Percentiles rank a stretch among this genome's conserved stretches.
Evolutionary conservation across 2,329 filamentous ascomycete genomes (phyloP).

Genomic region (Penicillium sp.): DNA sequence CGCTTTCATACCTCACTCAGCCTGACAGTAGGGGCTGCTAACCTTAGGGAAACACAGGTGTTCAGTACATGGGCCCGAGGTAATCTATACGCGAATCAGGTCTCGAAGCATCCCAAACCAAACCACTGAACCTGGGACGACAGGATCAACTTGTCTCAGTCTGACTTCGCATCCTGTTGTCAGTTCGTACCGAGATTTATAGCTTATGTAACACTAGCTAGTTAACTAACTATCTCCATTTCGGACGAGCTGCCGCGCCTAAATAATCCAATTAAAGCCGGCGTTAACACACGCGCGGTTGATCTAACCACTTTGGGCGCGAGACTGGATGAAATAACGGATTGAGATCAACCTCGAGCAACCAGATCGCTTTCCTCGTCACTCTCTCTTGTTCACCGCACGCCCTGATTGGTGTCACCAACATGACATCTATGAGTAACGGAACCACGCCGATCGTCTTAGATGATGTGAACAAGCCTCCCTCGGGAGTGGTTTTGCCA

Average conservation of each 20-base stretch:
- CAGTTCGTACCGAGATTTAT: not conserved
- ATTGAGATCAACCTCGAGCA: not conserved
- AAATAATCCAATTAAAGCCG: slow-evolving; percentile 17
- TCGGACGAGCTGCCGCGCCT: slow-evolving; percentile 1
- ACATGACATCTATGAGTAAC: slow-evolving; percentile 49
- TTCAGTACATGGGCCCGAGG: not conserved
- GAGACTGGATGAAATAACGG: slow-evolving; percentile 5
- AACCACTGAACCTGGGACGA: not conserved
- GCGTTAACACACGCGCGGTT: slow-evolving; percentile 17
- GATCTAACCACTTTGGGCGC: slow-evolving; percentile 3
- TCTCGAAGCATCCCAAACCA: not conserved
- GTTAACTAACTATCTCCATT: not conserved
- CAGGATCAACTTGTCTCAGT: not conserved
- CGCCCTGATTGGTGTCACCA: slow-evolving; percentile 15
- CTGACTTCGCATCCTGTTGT: too few species aligned
- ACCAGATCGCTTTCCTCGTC: slow-evolving; percentile 1
- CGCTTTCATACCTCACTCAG: slow-evolving; percentile 33
- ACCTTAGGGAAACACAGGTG: too few species aligned
- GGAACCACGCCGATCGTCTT: slow-evolving; percentile 44
- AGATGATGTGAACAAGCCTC: slow-evolving; percentile 74
- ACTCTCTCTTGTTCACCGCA: not conserved
- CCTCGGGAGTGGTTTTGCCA: slow-evolving; percentile 82
- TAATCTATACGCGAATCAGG: not conserved
- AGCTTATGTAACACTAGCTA: not conserved
- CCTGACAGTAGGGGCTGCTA: not conserved